These are phyloP conservation scores for Drechslera avenae DNA, from an alignment of 2,329 filamentous ascomycete species.

Conservation along the genomic window DNA sequence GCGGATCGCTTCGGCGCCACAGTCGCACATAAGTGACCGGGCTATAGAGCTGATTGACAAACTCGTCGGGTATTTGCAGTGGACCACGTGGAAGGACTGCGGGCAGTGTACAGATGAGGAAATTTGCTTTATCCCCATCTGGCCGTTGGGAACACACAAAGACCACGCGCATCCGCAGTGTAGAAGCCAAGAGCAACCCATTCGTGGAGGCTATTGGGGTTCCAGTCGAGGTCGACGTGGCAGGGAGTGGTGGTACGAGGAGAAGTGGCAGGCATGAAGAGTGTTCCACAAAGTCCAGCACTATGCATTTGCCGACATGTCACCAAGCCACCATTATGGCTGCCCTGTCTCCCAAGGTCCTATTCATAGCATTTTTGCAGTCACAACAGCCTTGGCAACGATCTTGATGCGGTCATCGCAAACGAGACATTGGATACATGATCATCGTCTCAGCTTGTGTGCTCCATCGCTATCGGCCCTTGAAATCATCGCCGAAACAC, in stretches of 20 bases:
- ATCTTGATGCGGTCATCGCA: too few relatives aligned
- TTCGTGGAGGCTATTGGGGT: conserved; percentile 34
- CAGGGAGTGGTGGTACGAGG: neutral
- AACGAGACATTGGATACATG: too few relatives aligned
- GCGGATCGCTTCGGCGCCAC: conserved; percentile 15
- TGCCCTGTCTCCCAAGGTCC: too few relatives aligned
- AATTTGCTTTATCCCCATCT: conserved; percentile 67
- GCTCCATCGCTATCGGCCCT: too few relatives aligned
- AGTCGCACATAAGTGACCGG: conserved; percentile 16
- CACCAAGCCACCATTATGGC: too few relatives aligned
- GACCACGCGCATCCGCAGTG: conserved; percentile 61
- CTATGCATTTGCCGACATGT: neutral
- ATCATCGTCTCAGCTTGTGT: too few relatives aligned
- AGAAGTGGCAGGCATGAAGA: neutral
- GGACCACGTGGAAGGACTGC: conserved; percentile 66
- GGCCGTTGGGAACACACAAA: conserved; percentile 61
- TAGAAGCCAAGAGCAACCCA: conserved; percentile 14
- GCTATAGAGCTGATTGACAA: conserved; percentile 43
- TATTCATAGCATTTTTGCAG: too few relatives aligned
- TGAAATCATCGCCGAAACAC: too few relatives aligned
- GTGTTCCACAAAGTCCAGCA: neutral
- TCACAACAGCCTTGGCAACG: too few relatives aligned
- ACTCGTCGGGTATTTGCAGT: conserved; percentile 59
- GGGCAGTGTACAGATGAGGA: conserved; percentile 59
- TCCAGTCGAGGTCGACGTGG: neutral